Percentiles rank a stretch among this genome's conserved stretches.
These are phyloP conservation scores for Eucalyptus grandis DNA, from an alignment of 345 rosid species.

Conservation along the genomic window DNA sequence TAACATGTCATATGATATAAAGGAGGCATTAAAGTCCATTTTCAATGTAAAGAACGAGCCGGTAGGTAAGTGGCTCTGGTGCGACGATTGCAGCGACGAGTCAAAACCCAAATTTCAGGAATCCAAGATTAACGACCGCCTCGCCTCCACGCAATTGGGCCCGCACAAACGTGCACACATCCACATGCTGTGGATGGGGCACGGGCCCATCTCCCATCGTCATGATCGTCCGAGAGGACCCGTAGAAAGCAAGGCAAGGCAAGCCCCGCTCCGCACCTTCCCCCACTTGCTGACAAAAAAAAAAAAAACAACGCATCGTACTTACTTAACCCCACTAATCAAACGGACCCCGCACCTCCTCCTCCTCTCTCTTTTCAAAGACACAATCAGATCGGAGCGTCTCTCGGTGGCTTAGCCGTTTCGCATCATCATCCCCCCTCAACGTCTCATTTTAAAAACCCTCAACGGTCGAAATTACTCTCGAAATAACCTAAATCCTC, in stretches of 20 bases:
- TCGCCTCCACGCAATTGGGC: too few species aligned
- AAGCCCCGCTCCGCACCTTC: not conserved
- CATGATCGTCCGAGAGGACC: not conserved
- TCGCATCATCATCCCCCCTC: not conserved
- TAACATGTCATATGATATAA: fast-evolving
- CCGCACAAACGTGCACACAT: not conserved
- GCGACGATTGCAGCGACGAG: not conserved
- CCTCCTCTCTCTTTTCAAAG: not conserved
- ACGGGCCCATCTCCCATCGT: not conserved
- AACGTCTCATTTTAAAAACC: conserved; percentile 38
- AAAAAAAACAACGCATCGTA: not conserved
- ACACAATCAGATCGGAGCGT: not conserved
- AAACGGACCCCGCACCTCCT: not conserved
- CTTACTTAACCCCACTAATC: not conserved
- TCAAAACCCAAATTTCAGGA: not conserved
- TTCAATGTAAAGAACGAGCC: not conserved
- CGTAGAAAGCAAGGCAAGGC: not conserved
- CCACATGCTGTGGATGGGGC: not conserved
- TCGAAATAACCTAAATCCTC: not conserved
- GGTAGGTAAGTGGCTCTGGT: not conserved
- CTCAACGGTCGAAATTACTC: conserved; percentile 62
- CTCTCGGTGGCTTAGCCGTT: not conserved
- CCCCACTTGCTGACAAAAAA: not conserved
- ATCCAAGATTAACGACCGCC: not conserved
- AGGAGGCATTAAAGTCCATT: not conserved